Percentiles rank a stretch among this genome's conserved stretches.
Conservation (phyloP, 2,329 filamentous ascomycete species). For the Aureobasidium musti region DNA sequence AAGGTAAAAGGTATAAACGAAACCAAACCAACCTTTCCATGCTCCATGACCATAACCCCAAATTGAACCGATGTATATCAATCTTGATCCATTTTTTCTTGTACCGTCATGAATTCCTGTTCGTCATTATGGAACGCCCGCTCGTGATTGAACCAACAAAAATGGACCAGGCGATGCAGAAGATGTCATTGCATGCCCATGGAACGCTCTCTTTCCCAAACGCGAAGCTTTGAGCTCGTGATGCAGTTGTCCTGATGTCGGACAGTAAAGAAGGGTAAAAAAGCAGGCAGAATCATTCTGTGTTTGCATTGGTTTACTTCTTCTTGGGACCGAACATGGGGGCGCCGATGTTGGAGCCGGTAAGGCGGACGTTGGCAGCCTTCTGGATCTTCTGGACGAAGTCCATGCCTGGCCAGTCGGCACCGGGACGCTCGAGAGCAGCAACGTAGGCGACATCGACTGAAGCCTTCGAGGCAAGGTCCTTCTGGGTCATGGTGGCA, state of each 20-base stretch:
- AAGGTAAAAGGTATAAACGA: not conserved
- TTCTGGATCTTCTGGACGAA: slow-evolving; percentile 82
- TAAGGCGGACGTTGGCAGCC: slow-evolving; percentile 45
- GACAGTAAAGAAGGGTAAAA: slow-evolving; percentile 6
- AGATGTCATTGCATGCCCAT: not conserved
- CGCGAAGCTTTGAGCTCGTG: slow-evolving; percentile 1
- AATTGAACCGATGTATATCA: not conserved
- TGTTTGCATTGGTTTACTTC: slow-evolving; percentile 46
- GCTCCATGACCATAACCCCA: not conserved
- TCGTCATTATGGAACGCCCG: slow-evolving; percentile 28
- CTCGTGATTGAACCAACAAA: slow-evolving; percentile 20
- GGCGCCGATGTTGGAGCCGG: slow-evolving; percentile 64
- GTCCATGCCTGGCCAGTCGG: slow-evolving; percentile 79
- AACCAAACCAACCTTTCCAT: not conserved
- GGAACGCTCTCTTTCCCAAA: slow-evolving; percentile 4
- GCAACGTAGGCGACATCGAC: slow-evolving; percentile 77
- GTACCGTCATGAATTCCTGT: slow-evolving; percentile 24
- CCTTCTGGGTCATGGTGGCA: slow-evolving; percentile 81
- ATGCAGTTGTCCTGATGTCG: not conserved
- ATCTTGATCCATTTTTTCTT: slow-evolving; percentile 8
- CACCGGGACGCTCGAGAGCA: slow-evolving; percentile 79
- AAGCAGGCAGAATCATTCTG: slow-evolving; percentile 5
- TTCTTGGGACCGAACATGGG: slow-evolving; percentile 78
- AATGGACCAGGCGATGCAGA: slow-evolving; percentile 19
- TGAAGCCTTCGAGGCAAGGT: slow-evolving; percentile 83